A percentile compares a stretch with the other conserved stretches of the same genome.
Evolutionary conservation across 805 yeast species (phyloP).

Genomic region (Ogataea polymorpha): DNA sequence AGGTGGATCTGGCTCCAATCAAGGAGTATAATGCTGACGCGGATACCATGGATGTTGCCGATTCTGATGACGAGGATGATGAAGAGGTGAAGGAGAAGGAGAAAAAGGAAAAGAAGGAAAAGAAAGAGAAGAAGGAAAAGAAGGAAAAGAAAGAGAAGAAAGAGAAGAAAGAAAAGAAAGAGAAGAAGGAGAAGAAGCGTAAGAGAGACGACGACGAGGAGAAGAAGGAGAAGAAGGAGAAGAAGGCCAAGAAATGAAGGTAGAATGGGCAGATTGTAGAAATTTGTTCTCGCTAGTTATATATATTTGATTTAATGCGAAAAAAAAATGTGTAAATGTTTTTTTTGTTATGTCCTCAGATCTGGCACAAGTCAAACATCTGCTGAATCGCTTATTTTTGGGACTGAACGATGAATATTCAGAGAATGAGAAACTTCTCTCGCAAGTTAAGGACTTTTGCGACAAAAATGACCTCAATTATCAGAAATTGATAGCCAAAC

Average conservation of each 20-base stretch:
- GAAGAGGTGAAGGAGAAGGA: conserved; percentile 26
- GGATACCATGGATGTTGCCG: conserved; percentile 54
- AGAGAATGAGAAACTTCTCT: conserved; percentile 19
- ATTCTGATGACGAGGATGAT: conserved; percentile 32
- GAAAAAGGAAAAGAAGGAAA: conserved; percentile 23
- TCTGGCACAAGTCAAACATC: conserved; percentile 18
- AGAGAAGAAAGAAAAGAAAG: conserved; percentile 26
- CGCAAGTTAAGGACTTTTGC: conserved; percentile 16
- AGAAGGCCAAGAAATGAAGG: conserved; percentile 21
- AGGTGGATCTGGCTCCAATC: conserved; percentile 81
- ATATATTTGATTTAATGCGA: conserved; percentile 19
- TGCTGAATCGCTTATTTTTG: conserved; percentile 28
- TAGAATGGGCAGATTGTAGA: conserved; percentile 21
- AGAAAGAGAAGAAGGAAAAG: conserved; percentile 30
- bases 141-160: conserved; percentile 31
- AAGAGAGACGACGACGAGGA: conserved; percentile 10
- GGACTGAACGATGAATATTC: conserved; percentile 29
- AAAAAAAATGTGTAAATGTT: conserved; percentile 13
- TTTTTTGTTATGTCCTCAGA: conserved; percentile 6
- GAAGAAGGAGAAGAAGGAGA: conserved; percentile 14
- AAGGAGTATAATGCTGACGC: conserved; percentile 94
- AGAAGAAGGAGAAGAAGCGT: conserved; percentile 15
- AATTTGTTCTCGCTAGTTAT: conserved; percentile 17
- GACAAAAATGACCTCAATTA: conserved; percentile 9
- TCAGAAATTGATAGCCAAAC: conserved; percentile 1